Evolutionary conservation across 495 filamentous ascomycete genomes (phyloP).

Genomic region (Aspergillus indologenus): DNA sequence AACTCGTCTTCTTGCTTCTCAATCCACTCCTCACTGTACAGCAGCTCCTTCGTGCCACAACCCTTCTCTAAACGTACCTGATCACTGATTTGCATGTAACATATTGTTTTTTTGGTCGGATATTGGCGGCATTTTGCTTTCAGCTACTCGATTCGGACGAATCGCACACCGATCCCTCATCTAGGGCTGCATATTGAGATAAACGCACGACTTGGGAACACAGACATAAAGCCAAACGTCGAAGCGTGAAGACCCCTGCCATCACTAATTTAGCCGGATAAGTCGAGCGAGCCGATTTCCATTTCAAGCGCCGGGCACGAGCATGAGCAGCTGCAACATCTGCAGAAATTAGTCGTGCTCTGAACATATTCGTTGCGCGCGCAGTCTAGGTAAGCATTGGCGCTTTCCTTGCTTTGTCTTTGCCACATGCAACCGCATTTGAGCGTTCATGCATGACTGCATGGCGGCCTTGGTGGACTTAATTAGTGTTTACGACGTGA

Average conservation of each 20-base stretch:
- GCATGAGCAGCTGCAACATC: conserved; percentile 35
- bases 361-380: conserved; percentile 28
- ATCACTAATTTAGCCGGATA: background rate
- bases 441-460: background rate
- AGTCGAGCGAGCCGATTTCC: background rate
- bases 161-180: background rate
- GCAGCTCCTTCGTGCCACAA: background rate
- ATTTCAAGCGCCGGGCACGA: conserved; percentile 28
- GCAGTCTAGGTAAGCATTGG: conserved; percentile 30
- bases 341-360: conserved; percentile 24
- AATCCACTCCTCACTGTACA: conserved; percentile 1
- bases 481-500: background rate
- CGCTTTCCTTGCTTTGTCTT: conserved; percentile 6
- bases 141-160: background rate
- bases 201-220: background rate
- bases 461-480: background rate
- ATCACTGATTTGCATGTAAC: conserved; percentile 19
- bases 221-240: background rate
- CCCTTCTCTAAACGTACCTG: conserved; percentile 5
- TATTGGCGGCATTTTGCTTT: conserved; percentile 21
- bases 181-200: background rate
- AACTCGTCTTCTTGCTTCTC: background rate
- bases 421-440: conserved; percentile 6
- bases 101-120: conserved; percentile 11
- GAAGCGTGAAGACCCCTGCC: background rate